Base-by-base conservation (phyloP, 306 rosid genomes). In the Acacia acuminata region DNA sequence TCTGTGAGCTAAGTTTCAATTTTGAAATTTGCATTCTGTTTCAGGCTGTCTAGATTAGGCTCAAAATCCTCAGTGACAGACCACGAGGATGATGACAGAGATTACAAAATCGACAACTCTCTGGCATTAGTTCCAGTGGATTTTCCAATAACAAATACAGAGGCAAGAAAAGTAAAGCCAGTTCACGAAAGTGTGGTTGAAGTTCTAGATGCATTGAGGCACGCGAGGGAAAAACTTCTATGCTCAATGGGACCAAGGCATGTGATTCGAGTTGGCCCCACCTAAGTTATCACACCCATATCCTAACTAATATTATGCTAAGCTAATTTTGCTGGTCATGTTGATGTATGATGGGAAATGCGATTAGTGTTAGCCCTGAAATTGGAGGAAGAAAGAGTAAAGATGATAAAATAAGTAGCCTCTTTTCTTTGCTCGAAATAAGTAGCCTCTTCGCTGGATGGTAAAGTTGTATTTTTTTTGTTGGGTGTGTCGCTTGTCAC, bases 201-300 rank as follows among this genome's bases (percentile, higher is more conserved):
- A 77, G 91, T 86, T 71, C 84, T 90, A 78, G 88, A 88, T 61
- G 85, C 92, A 30, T 71, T 86, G 38, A 87, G 88, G 86, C 80
- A 79, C 64, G 87, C 87, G 64, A 90, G 83, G 77, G 90, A 89
- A 85, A 87, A 81, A 58, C 86, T 90, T 15, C 88, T 83, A 56
- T 78, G 83, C 42, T 84, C 98, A 67, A 67, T 88, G 75, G 86
- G 79, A 76, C 86, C 73, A 67, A 86, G 91, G 50, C 78, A 85
- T 34, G 79, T 75, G 88, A 84, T 88, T 88, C 86, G 66, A 40
- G 85, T 82, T 83, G 87, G 90, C 30, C 77, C 88, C 77, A 44
- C 77, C 61, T 88, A 56, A 79, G 24, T 61, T 38, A 50, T 75
- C 58, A 70, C 58, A 40, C n/a, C 43, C 50, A 58, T 65, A 34